Conservation (phyloP, 192 early-diverging fungal species). For the Mortierella hygrophila region DNA sequence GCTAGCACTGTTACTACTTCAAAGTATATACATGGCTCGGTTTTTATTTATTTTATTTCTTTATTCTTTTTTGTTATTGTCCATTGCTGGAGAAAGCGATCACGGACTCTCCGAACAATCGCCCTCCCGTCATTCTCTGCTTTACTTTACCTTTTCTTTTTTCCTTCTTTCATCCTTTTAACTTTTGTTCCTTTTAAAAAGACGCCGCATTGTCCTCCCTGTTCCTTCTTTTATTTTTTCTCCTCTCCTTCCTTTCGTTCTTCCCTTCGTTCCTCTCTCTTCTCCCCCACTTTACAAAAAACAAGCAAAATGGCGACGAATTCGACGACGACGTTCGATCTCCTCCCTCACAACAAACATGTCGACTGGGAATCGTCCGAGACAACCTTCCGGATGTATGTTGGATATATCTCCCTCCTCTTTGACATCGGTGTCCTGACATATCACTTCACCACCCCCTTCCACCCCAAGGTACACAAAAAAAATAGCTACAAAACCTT, state of each 20-base stretch:
- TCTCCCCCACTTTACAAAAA: neutral
- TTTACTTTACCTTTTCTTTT: neutral
- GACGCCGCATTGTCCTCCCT: neutral
- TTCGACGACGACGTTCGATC: conserved; percentile 9
- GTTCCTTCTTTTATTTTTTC: conserved; percentile 1
- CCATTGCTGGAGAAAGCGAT: neutral
- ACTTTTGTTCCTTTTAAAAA: neutral
- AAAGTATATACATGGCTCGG: neutral
- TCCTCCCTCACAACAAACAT: conserved; percentile 40
- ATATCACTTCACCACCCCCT: conserved; percentile 45
- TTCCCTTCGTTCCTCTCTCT: too few species aligned
- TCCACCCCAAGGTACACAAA: conserved; percentile 41
- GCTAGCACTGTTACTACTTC: neutral
- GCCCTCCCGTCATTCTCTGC: neutral
- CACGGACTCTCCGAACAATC: too few species aligned
- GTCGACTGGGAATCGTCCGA: conserved; percentile 39
- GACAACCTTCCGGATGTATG: conserved; percentile 36
- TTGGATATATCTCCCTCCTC: conserved; percentile 39
- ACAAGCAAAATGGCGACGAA: neutral
- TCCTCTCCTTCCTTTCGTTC: neutral
- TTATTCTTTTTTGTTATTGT: neutral
- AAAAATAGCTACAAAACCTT: neutral
- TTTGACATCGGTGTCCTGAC: conserved; percentile 41
- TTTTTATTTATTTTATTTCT: neutral
- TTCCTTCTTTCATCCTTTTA: neutral